A percentile compares a stretch with the other conserved stretches of the same genome.
These are phyloP conservation scores for Penicillium sp. DNA, from an alignment of 2,329 filamentous ascomycete genomes.

Conservation along the genomic window DNA sequence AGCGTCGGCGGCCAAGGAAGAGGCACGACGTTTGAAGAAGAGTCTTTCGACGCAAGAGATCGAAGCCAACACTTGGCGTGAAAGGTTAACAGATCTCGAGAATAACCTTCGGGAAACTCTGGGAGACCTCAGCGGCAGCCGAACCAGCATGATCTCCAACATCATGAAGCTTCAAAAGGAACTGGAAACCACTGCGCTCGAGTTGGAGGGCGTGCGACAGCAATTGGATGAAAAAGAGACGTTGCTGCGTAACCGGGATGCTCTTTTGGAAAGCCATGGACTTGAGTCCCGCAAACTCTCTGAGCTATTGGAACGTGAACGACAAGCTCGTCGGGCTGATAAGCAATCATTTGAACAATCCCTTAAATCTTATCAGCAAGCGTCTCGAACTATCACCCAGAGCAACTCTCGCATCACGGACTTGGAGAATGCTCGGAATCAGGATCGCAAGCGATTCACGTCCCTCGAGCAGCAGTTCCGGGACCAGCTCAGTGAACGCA, in stretches of 20 bases:
- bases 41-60: slow-evolving; percentile 81
- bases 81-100: slow-evolving; percentile 86
- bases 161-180: slow-evolving; percentile 87
- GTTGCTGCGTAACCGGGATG: slow-evolving; percentile 85
- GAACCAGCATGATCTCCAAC: slow-evolving; percentile 81
- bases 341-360: slow-evolving; percentile 86
- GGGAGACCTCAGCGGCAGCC: slow-evolving; percentile 83
- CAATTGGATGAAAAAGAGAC: slow-evolving; percentile 88
- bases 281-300: slow-evolving; percentile 83
- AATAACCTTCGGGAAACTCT: slow-evolving; percentile 84
- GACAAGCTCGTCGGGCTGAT: slow-evolving; percentile 80
- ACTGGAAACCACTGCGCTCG: slow-evolving; percentile 79
- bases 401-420: slow-evolving; percentile 85
- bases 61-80: slow-evolving; percentile 89
- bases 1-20: slow-evolving; percentile 79
- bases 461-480: slow-evolving; percentile 78
- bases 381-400: slow-evolving; percentile 81
- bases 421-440: slow-evolving; percentile 76
- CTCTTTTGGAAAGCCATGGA: slow-evolving; percentile 83
- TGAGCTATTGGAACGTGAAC: slow-evolving; percentile 90
- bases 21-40: slow-evolving; percentile 80
- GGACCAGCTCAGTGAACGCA: slow-evolving; percentile 87
- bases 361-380: slow-evolving; percentile 84
- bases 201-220: slow-evolving; percentile 77
- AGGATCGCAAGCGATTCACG: slow-evolving; percentile 77